Evolutionary conservation across 148 eudicot genomes (phyloP).

Genomic region (Fagopyrum homotropicum): DNA sequence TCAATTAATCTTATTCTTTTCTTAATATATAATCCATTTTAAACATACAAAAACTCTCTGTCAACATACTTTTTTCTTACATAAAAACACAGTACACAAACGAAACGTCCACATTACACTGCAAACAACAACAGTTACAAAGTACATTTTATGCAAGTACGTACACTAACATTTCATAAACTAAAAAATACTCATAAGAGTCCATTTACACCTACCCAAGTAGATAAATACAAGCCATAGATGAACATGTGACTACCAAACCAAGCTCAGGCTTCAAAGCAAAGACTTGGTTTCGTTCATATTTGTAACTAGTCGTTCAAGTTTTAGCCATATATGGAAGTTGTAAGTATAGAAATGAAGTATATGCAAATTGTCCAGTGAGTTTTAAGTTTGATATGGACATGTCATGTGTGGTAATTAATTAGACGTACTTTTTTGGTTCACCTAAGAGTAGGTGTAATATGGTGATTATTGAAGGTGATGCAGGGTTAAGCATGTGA

Average conservation of each 20-base stretch:
- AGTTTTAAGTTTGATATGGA: not conserved
- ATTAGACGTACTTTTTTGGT: not conserved
- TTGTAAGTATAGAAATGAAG: not conserved
- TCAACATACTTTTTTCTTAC: too few species aligned
- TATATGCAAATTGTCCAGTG: not conserved
- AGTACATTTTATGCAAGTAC: not conserved
- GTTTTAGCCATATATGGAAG: not conserved
- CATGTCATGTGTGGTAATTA: not conserved
- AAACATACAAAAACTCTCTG: too few species aligned
- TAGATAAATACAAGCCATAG: too few species aligned
- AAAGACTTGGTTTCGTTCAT: not conserved
- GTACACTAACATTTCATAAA: not conserved
- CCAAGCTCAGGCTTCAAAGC: not conserved
- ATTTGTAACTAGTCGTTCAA: not conserved
- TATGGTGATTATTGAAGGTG: too few species aligned
- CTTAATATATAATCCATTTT: too few species aligned
- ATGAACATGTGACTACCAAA: constrained; percentile 1
- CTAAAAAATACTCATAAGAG: not conserved
- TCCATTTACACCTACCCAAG: not conserved
- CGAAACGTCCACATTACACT: too few species aligned
- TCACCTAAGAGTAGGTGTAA: not conserved
- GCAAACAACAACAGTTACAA: too few species aligned
- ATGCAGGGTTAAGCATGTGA: too few species aligned
- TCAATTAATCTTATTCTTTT: too few species aligned
- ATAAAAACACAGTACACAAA: too few species aligned